Evolutionary conservation across 1,284 basidiomycete genomes (phyloP).

Genomic region (Vanrija sp.): DNA sequence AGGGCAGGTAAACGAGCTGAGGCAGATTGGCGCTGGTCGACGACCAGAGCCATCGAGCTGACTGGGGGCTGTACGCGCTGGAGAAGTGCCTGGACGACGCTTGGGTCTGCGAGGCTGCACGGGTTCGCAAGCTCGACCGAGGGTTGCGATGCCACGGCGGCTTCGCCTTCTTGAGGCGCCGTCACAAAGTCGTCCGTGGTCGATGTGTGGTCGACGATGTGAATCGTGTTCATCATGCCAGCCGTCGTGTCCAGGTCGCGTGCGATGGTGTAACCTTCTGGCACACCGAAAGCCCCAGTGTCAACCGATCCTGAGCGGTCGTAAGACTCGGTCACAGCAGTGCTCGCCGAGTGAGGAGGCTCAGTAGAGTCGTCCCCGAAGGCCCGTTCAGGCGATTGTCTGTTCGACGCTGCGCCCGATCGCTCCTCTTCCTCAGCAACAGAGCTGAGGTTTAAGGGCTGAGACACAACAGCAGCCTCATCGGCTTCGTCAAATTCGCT

Average conservation of each 20-base stretch:
- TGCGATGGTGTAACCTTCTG: constrained; percentile 48
- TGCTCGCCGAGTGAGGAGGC: constrained; percentile 1
- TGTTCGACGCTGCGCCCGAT: not conserved
- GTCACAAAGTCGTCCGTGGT: constrained; percentile 22
- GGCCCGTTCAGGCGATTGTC: too few species aligned
- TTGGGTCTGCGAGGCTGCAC: constrained; percentile 77
- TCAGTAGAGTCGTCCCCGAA: not conserved
- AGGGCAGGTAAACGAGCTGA: constrained; percentile 64
- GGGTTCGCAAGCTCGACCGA: constrained; percentile 61
- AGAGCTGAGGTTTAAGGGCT: not conserved
- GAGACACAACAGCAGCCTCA: not conserved
- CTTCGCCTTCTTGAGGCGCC: constrained; percentile 7
- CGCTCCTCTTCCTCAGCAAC: constrained; percentile 12
- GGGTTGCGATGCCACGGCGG: not conserved
- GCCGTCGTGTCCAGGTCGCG: constrained; percentile 14
- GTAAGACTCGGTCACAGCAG: constrained; percentile 5
- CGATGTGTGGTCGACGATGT: constrained; percentile 4
- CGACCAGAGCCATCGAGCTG: constrained; percentile 58
- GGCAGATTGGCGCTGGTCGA: constrained; percentile 58
- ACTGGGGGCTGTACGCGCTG: constrained; percentile 58
- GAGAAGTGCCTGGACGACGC: constrained; percentile 64
- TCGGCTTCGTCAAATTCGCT: constrained; percentile 8
- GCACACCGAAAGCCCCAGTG: constrained; percentile 33
- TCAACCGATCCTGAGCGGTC: constrained; percentile 17
- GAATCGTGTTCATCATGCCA: constrained; percentile 1